Conservation (phyloP, 257 asterid genomes). For the Cynanchum wilfordii region DNA sequence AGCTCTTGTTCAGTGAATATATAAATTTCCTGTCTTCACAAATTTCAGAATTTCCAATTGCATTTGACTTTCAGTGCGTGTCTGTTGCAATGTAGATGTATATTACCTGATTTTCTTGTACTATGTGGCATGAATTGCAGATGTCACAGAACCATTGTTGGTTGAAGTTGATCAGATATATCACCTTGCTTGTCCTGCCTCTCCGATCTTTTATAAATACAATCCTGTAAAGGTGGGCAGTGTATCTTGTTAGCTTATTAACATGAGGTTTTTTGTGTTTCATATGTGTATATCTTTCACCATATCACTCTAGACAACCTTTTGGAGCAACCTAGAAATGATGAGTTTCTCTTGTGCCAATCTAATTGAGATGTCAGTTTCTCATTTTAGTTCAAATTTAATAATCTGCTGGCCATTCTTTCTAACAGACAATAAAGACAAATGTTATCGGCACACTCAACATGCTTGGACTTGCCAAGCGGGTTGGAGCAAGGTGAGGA, state of each 20-base stretch:
- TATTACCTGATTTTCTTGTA: background rate
- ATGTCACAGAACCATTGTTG: conserved; percentile 81
- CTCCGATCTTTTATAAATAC: conserved; percentile 89
- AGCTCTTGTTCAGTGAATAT: background rate
- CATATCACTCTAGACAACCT: background rate
- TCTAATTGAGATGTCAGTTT: background rate
- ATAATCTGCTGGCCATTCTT: background rate
- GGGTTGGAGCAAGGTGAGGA: conserved; percentile 86
- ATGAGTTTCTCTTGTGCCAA: background rate
- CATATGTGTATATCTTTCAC: background rate
- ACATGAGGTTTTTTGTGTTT: background rate
- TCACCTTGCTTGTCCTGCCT: conserved; percentile 99
- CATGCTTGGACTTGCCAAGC: conserved; percentile 97
- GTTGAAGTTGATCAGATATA: conserved; percentile 85
- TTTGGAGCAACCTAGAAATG: background rate
- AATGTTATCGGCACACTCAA: conserved; percentile 91
- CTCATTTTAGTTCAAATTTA: background rate
- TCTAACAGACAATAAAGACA: conserved; percentile 80
- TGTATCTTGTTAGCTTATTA: background rate
- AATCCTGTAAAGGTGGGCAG: conserved; percentile 77
- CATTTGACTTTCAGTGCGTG: background rate
- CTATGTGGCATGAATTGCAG: conserved; percentile 28
- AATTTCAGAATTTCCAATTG: background rate
- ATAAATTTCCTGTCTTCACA: background rate
- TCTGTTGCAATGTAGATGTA: background rate